A percentile compares a stretch with the other conserved stretches of the same genome.
Conservation (phyloP, 345 rosid genomes). For the Euphorbia tirucalli region DNA sequence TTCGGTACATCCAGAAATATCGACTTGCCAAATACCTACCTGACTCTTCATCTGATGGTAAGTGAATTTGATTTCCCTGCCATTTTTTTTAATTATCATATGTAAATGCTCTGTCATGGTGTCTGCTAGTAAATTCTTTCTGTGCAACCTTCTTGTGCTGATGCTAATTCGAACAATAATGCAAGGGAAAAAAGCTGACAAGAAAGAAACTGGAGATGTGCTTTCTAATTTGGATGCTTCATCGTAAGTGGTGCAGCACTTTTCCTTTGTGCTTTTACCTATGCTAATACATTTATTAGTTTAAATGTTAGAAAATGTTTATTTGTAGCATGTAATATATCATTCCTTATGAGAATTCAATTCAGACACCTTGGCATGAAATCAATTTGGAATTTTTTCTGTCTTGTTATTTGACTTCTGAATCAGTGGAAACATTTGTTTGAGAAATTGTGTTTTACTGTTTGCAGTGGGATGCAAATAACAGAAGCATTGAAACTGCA, state of each 20-base stretch:
- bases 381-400: neutral
- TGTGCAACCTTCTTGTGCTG: slow-evolving; percentile 19
- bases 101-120: neutral
- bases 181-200: slow-evolving; percentile 84
- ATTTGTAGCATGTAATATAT: neutral
- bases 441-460: slow-evolving; percentile 11
- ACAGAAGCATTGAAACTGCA: slow-evolving; percentile 99
- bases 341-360: slow-evolving; percentile 1
- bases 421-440: neutral
- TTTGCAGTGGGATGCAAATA: slow-evolving; percentile 90
- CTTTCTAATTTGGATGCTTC: slow-evolving; percentile 87
- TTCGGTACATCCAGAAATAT: slow-evolving; percentile 69
- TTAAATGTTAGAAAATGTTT: slow-evolving; percentile 1
- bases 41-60: slow-evolving; percentile 94
- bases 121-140: neutral
- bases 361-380: neutral
- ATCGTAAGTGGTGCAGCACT: slow-evolving; percentile 59
- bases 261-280: slow-evolving; percentile 6
- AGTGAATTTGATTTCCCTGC: slow-evolving; percentile 16
- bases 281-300: slow-evolving; percentile 1
- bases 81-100: slow-evolving; percentile 4
- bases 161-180: slow-evolving; percentile 22
- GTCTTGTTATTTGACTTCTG: neutral
- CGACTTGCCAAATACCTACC: slow-evolving; percentile 93
- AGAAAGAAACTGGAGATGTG: slow-evolving; percentile 86